A percentile compares a stretch with the other conserved stretches of the same genome.
phyloP scores from a whole-genome alignment of 1,284 basidiomycete genomes.

The Microbotryomycetes sp. region DNA sequence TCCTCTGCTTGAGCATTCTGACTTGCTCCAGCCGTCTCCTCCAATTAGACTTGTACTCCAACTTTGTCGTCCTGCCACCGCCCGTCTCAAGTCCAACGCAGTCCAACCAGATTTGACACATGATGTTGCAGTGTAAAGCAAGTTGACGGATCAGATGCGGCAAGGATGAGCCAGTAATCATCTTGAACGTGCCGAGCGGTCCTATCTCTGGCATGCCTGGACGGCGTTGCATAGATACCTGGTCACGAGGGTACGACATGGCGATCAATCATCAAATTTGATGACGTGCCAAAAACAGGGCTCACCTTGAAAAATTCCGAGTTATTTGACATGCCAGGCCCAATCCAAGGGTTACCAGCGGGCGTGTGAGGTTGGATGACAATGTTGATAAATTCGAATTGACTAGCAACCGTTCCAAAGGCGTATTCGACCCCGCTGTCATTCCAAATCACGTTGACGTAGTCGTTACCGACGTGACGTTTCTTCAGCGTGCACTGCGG shows the following conservation, averaged over 20 bases:
- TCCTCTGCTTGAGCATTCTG: slow-evolving; percentile 41
- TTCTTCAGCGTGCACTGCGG: slow-evolving; percentile 74
- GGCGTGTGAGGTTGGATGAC: slow-evolving; percentile 89
- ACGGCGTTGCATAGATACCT: slow-evolving; percentile 71
- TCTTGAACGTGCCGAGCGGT: slow-evolving; percentile 83
- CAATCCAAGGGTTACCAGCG: slow-evolving; percentile 36
- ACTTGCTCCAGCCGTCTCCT: slow-evolving; percentile 69
- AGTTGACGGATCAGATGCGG: slow-evolving; percentile 78
- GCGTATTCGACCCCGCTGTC: slow-evolving; percentile 74
- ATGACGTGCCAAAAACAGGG: background rate
- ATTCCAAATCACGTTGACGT: slow-evolving; percentile 93
- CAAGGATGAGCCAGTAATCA: slow-evolving; percentile 76
- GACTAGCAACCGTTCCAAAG: slow-evolving; percentile 83
- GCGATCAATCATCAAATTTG: background rate
- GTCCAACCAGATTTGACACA: slow-evolving; percentile 70
- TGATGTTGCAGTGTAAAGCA: slow-evolving; percentile 76
- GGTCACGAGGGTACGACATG: slow-evolving; percentile 52
- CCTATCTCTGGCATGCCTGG: slow-evolving; percentile 83
- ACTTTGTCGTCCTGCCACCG: slow-evolving; percentile 43
- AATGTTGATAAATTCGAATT: slow-evolving; percentile 97
- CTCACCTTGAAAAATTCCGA: slow-evolving; percentile 57
- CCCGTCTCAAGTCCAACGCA: slow-evolving; percentile 58
- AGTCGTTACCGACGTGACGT: slow-evolving; percentile 89
- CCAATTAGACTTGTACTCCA: slow-evolving; percentile 85
- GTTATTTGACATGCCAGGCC: slow-evolving; percentile 52